phyloP scores from a whole-genome alignment of 805 yeast genomes.

The Jamesozyma lodderae region DNA sequence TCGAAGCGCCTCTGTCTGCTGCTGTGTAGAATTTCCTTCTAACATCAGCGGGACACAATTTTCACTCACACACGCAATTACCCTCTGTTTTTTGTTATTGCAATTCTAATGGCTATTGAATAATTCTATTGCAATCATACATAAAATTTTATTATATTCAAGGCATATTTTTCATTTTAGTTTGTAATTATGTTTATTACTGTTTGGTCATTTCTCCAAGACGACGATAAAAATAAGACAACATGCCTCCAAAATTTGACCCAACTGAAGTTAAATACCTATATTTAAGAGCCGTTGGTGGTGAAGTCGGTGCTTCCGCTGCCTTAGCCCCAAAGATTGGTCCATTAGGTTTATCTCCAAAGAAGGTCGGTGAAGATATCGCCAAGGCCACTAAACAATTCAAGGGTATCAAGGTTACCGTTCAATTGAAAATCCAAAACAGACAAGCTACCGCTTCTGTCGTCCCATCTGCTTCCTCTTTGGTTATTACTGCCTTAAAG shows the following conservation, averaged over 20 bases:
- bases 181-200: too few species aligned
- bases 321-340: slow-evolving; percentile 99
- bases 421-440: slow-evolving; percentile 97
- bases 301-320: slow-evolving; percentile 99
- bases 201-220: too few species aligned
- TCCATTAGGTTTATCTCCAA: slow-evolving; percentile 99
- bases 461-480: slow-evolving; percentile 98
- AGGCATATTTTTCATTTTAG: too few species aligned
- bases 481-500: slow-evolving; percentile 97
- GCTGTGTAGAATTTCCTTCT: too few species aligned
- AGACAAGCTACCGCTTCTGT: slow-evolving; percentile 99
- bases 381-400: slow-evolving; percentile 99
- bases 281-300: slow-evolving; percentile 99
- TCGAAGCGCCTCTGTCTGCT: too few species aligned
- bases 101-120: too few species aligned
- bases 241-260: slow-evolving; percentile 98
- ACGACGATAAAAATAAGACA: slow-evolving; percentile 20
- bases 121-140: too few species aligned
- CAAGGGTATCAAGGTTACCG: slow-evolving; percentile 99
- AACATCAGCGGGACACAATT: too few species aligned
- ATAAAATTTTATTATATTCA: too few species aligned
- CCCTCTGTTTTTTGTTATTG: too few species aligned
- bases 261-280: slow-evolving; percentile 97
- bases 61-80: too few species aligned
- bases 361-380: slow-evolving; percentile 99